Evolutionary conservation across 768 basidiomycete species (phyloP), one percentile per base, ranked within the genome.

Genomic region (Boletales sp.): DNA sequence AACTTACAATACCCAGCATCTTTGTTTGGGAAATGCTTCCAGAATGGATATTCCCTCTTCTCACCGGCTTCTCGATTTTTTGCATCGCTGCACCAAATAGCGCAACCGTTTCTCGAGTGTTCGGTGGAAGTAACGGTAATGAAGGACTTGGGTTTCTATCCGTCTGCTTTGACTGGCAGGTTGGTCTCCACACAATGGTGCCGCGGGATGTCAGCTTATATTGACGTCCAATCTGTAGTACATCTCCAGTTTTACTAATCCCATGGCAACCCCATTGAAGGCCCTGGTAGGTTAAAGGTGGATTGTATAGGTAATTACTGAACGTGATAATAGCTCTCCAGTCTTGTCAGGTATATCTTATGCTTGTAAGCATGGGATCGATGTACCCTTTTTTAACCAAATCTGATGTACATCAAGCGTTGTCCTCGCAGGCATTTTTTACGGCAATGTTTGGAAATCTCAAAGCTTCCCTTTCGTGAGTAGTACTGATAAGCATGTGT

Each of bases 111-210:
- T 77, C 80, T 0, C 72, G 77, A 21, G 68, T 83, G 27, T 83
- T 84, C 55, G 82, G 82, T 47, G 82, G 83, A 39, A 80, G 75
- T 24, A 77, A 79, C 19, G 83, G 74, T 48, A 83, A 85, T 47
- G 82, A 84, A 63, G 82, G 83, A 9, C 73, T 84, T 35, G 83
- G 81, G 8, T 63, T 79, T 42, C 76, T 85, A 41, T 74, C 82
- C 1, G 59, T 84, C 40, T 81, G 72, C 55, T 66, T 85, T 15
- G 83, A 86, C 56, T 84, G 83, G 82, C 79, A 81, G 67, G 66
- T 67, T 48, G 5, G 72, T 40, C 32, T 71, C 35, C 60, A 73
- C 52, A 52, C 41, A 6, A 7, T 19, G 15, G 3, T 0, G 3
- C 1, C 1, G 1, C 35, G 12, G 8, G 13, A 18, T 32, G 2